These are phyloP conservation scores for Cyberlindnera saturnus DNA, from an alignment of 805 yeast species.

Conservation along the genomic window DNA sequence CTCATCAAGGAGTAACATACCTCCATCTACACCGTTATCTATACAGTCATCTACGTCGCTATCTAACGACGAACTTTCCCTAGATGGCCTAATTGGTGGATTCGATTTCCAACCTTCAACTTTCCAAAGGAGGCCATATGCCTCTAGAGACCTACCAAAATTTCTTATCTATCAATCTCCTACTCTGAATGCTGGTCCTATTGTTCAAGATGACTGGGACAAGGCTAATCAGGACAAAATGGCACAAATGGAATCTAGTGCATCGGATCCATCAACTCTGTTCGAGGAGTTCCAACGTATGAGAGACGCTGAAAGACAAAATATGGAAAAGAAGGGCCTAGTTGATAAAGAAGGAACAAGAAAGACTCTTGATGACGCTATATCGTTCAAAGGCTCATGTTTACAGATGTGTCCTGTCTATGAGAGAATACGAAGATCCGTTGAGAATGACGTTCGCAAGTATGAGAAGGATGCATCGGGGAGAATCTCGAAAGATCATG, in stretches of 20 bases:
- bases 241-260: constrained; percentile 41
- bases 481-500: constrained; percentile 50
- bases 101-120: constrained; percentile 9
- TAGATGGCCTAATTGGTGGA: constrained; percentile 21
- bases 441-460: constrained; percentile 78
- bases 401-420: constrained; percentile 91
- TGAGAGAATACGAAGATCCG: constrained; percentile 82
- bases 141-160: constrained; percentile 27
- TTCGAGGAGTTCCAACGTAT: constrained; percentile 70
- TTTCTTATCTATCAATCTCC: constrained; percentile 33
- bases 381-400: constrained; percentile 82
- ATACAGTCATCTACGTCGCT: neutral
- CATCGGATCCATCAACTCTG: constrained; percentile 59
- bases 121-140: constrained; percentile 4
- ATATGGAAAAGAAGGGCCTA: constrained; percentile 74
- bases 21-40: no score
- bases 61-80: constrained; percentile 5
- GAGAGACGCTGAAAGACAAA: constrained; percentile 67
- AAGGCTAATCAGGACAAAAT: constrained; percentile 59
- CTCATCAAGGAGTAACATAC: no score
- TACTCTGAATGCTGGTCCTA: constrained; percentile 24
- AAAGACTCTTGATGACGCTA: constrained; percentile 83
- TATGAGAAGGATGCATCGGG: constrained; percentile 60
- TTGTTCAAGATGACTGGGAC: constrained; percentile 60
- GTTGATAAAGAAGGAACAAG: constrained; percentile 85